Percentiles rank a stretch among this genome's conserved stretches.
Conservation (phyloP, 2,329 filamentous ascomycete genomes). For the Endothia cerciana region DNA sequence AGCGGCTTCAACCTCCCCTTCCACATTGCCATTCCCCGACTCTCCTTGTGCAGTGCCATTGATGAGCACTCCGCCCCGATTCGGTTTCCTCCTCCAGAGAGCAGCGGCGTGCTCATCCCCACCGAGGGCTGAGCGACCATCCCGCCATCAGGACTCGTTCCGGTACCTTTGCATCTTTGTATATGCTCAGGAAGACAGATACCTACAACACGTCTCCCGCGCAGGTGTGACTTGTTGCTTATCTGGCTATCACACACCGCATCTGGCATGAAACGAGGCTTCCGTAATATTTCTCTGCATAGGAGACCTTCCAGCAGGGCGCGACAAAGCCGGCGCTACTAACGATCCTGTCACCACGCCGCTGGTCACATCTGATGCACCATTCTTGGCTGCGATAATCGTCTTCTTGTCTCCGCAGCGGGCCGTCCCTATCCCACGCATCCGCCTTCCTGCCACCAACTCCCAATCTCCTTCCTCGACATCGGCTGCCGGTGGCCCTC, state of each 20-base stretch:
- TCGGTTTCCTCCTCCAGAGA: conserved; percentile 22
- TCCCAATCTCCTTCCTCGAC: background rate
- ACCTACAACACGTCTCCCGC: conserved; percentile 23
- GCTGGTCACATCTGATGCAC: background rate
- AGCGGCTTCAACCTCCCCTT: conserved; percentile 60
- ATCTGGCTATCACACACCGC: conserved; percentile 26
- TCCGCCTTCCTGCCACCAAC: background rate
- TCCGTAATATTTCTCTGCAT: conserved; percentile 26
- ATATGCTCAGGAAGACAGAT: conserved; percentile 30
- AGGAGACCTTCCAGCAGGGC: conserved; percentile 14
- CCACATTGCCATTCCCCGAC: conserved; percentile 44
- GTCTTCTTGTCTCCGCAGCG: background rate
- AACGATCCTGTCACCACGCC: conserved; percentile 7
- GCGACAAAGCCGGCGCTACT: conserved; percentile 10
- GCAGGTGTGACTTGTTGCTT: conserved; percentile 27
- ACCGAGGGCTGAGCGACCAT: conserved; percentile 28
- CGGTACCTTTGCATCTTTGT: conserved; percentile 28
- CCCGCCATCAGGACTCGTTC: conserved; percentile 16
- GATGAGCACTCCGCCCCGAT: conserved; percentile 26
- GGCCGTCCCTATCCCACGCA: background rate
- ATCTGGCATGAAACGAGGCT: conserved; percentile 26
- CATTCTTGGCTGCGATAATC: conserved; percentile 12
- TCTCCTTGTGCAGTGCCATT: conserved; percentile 29
- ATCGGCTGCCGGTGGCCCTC: background rate
- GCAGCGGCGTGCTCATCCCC: conserved; percentile 23